Percentiles rank a stretch among this genome's conserved stretches.
Conservation (phyloP, 441 rosid species). For the Lagerstroemia fauriei region DNA sequence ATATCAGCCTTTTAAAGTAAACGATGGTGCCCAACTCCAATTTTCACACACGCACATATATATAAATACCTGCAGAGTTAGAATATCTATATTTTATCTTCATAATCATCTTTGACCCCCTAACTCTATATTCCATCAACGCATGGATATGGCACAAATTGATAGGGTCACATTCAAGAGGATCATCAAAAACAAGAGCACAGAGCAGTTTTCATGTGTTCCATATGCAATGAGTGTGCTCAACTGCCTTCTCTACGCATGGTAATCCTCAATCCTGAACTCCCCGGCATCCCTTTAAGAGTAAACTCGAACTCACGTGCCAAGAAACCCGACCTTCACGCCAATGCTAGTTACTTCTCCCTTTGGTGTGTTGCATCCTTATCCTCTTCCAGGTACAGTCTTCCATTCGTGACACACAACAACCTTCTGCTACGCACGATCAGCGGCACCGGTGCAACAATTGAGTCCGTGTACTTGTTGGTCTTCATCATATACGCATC, state of each 20-base stretch:
- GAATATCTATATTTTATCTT: background rate
- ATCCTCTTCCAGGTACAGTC: background rate
- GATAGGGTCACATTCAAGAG: conserved; percentile 18
- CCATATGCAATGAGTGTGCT: conserved; percentile 18
- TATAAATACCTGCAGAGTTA: background rate
- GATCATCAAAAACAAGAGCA: conserved; percentile 8
- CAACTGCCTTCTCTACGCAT: conserved; percentile 19
- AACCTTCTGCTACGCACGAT: conserved; percentile 17
- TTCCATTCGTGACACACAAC: conserved; percentile 14
- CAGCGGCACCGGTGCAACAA: conserved; percentile 7
- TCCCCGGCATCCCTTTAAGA: too few species aligned
- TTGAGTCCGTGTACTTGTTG: conserved; percentile 11
- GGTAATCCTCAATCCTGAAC: background rate
- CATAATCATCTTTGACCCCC: too few species aligned
- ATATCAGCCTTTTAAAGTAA: too few species aligned
- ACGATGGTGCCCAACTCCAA: too few species aligned
- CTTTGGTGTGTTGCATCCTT: too few species aligned
- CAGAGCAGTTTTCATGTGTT: conserved; percentile 15
- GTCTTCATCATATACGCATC: conserved; percentile 16
- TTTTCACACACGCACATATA: too few species aligned
- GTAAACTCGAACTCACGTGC: too few species aligned
- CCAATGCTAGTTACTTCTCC: too few species aligned
- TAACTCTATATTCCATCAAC: background rate
- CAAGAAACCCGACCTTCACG: too few species aligned
- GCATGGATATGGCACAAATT: background rate